Base-by-base conservation (phyloP, 768 basidiomycete genomes). In the Podaxis pistillaris region DNA sequence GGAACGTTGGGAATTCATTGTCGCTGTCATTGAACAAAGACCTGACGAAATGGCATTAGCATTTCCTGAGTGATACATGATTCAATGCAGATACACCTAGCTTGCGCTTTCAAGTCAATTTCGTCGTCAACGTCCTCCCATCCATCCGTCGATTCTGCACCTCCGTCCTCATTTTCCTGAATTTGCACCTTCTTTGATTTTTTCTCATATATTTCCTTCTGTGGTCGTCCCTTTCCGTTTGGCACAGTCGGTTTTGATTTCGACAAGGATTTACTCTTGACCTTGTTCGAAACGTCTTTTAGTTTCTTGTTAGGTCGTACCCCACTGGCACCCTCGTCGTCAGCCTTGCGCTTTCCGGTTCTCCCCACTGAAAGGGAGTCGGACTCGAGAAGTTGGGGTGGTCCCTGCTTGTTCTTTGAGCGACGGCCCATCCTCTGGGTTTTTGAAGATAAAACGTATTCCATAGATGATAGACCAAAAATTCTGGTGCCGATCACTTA, bases 341-440 rank as follows among this genome's bases (percentile, higher is more conserved):
- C 78, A 26, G 87, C 87, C 73, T 92, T 93, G 47, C 91, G 87
- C 72, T 93, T 93, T 44, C 88, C 88, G 13, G 83, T 86, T 75
- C 86, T 88, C 2, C 78, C 71, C 2, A 83, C 79, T 3, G 74
- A 70, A n/a, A 71, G 69, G 5, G 68, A 65, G 17, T 77, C 77
- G 0, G 69, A 67, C 13, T 85, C 79, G 30, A 91, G 68, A 33
- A 91, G 82, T 62, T 79, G 79, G 0, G 93, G 93, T 11, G 86
- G 79, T 1, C 78, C 82, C 73, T 95, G 93, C 77, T 94, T 94
- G 76, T 90, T 87, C 74, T 90, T 93, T 67, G 91, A 84, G 65
- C 91, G 86, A 70, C 93, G 85, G 64, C 93, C 93, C 93, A 95
- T 94, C 55, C 38, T 56, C 37, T 36, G 28, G 53, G n/a, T 38